A percentile compares a stretch with the other conserved stretches of the same genome.
These are phyloP conservation scores for Cadophora sp. DNA, from an alignment of 2,329 filamentous ascomycete species.

Conservation along the genomic window DNA sequence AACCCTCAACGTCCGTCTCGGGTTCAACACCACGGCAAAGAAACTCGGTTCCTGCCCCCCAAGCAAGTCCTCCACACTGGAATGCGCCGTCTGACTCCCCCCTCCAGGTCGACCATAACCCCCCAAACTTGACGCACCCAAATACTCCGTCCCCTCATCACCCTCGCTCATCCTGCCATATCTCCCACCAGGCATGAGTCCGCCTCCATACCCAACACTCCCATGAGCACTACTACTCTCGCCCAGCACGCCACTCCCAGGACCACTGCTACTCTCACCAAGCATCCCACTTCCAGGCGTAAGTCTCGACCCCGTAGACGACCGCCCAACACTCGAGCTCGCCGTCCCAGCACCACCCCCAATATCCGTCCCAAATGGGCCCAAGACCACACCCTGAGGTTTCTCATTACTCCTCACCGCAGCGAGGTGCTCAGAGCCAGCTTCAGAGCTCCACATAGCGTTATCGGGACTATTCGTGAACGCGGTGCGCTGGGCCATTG, in stretches of 20 bases:
- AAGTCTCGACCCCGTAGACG: slow-evolving; percentile 14
- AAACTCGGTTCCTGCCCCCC: slow-evolving; percentile 73
- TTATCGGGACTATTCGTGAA: slow-evolving; percentile 50
- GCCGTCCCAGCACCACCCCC: slow-evolving; percentile 24
- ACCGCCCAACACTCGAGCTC: slow-evolving; percentile 8
- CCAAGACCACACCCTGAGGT: slow-evolving; percentile 34
- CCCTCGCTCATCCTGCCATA: slow-evolving; percentile 43
- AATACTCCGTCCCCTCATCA: slow-evolving; percentile 36
- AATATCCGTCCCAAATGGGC: slow-evolving; percentile 41
- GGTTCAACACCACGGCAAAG: slow-evolving; percentile 72
- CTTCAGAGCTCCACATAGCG: slow-evolving; percentile 33
- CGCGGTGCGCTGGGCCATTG: slow-evolving; percentile 65
- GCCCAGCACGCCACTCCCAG: background rate
- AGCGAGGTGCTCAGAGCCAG: background rate
- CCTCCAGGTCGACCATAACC: slow-evolving; percentile 19
- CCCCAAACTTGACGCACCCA: slow-evolving; percentile 30
- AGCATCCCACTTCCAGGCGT: slow-evolving; percentile 13
- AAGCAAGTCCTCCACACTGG: slow-evolving; percentile 59
- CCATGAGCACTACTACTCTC: slow-evolving; percentile 16
- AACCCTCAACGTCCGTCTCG: slow-evolving; percentile 71
- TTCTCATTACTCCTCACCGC: slow-evolving; percentile 36
- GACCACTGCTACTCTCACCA: slow-evolving; percentile 16
- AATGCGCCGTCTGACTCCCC: slow-evolving; percentile 8
- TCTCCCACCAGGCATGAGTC: slow-evolving; percentile 33
- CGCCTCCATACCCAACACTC: slow-evolving; percentile 33